These are phyloP conservation scores for Castanea sativa DNA, from an alignment of 306 rosid species.

Conservation along the genomic window DNA sequence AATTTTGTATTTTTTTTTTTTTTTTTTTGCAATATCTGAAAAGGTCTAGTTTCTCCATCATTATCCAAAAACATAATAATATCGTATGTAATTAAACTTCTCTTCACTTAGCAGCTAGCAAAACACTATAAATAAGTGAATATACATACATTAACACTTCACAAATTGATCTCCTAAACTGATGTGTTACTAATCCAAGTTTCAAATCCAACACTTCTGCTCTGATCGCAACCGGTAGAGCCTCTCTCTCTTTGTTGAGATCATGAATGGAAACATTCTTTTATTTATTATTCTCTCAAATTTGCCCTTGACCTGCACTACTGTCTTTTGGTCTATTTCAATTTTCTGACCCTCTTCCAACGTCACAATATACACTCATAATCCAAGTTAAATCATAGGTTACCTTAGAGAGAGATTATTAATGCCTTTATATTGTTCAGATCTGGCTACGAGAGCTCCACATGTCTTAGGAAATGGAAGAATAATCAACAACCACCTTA, in stretches of 20 bases:
- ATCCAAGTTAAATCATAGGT: conserved; percentile 12
- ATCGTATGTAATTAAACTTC: not conserved
- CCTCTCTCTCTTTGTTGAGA: not conserved
- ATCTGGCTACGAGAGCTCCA: conserved; percentile 47
- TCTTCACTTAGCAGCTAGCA: not conserved
- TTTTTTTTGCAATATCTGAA: no score
- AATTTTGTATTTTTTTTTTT: no score
- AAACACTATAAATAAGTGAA: not conserved
- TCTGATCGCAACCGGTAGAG: no score
- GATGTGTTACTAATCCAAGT: not conserved
- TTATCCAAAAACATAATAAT: no score
- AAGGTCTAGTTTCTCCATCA: no score
- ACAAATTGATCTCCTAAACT: not conserved
- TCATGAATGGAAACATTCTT: not conserved
- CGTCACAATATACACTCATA: not conserved
- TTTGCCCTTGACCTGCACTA: not conserved
- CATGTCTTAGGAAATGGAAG: conserved; percentile 37
- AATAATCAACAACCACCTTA: conserved; percentile 15
- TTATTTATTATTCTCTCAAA: not conserved
- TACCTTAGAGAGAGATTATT: not conserved
- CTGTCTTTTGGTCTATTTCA: not conserved
- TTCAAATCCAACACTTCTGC: not conserved
- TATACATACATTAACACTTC: not conserved
- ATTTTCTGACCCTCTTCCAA: conserved; percentile 8
- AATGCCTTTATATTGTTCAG: conserved; percentile 65